Evolutionary conservation across 257 asterid species (phyloP).

Genomic region (Leptodermis oblonga): DNA sequence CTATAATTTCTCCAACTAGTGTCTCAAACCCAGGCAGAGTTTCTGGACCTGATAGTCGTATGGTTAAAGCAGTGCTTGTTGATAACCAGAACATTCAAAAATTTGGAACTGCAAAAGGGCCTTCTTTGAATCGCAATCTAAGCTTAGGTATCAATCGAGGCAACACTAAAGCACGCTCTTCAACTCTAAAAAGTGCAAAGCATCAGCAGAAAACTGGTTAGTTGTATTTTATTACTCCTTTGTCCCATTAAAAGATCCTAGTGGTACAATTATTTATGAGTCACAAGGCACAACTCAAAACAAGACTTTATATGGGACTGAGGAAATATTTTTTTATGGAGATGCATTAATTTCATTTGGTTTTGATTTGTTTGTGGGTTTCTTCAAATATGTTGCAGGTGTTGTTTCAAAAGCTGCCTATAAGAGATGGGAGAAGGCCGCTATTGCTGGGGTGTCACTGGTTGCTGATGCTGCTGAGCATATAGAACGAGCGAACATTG

Average conservation of each 20-base stretch:
- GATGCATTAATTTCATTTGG: constrained; percentile 3
- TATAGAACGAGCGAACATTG: constrained; percentile 72
- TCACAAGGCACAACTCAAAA: too few relatives aligned
- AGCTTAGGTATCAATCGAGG: constrained; percentile 51
- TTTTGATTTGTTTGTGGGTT: constrained; percentile 10
- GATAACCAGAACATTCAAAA: constrained; percentile 73
- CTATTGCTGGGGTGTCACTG: constrained; percentile 97
- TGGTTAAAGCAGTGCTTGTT: constrained; percentile 63
- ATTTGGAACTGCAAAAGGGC: constrained; percentile 70
- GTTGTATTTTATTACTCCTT: too few relatives aligned
- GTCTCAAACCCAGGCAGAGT: constrained; percentile 51
- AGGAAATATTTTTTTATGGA: constrained; percentile 13
- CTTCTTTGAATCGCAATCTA: constrained; percentile 58
- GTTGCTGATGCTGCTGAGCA: constrained; percentile 99
- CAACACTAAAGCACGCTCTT: constrained; percentile 55
- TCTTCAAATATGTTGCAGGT: constrained; percentile 36
- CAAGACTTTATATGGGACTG: too few relatives aligned
- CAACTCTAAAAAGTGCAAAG: constrained; percentile 49
- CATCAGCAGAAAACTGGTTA: constrained; percentile 71
- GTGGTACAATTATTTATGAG: too few relatives aligned
- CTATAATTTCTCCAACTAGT: constrained; percentile 38
- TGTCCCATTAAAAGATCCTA: too few relatives aligned
- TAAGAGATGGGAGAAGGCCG: constrained; percentile 99
- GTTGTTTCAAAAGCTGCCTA: constrained; percentile 74
- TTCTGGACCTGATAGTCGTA: constrained; percentile 52